Percentiles rank a stretch among this genome's conserved stretches.
Conservation (phyloP, 2,329 filamentous ascomycete genomes). For the Phialemoniopsis sp. region DNA sequence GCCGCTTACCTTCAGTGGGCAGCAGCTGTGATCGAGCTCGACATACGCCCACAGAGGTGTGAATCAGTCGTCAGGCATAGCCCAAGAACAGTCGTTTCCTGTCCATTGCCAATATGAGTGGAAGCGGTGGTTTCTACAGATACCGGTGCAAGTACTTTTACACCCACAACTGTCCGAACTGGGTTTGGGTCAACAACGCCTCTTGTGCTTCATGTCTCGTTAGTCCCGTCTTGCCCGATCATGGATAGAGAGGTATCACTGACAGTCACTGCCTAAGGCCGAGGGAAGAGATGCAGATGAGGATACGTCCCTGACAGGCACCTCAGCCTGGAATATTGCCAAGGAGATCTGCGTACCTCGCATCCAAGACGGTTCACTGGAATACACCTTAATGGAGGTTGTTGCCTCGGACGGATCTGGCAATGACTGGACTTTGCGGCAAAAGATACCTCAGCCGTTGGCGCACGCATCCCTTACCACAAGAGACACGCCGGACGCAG, state of each 20-base stretch:
- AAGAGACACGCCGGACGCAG: too few species aligned
- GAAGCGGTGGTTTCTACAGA: constrained; percentile 40
- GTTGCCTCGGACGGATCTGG: constrained; percentile 29
- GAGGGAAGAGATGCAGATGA: constrained; percentile 42
- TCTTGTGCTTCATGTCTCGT: constrained; percentile 42
- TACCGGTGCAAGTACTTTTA: constrained; percentile 48
- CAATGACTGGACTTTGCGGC: constrained; percentile 31
- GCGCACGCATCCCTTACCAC: too few species aligned
- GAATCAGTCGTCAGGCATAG: too few species aligned
- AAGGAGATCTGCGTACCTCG: constrained; percentile 41
- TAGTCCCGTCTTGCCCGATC: constrained; percentile 11
- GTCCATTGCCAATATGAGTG: constrained; percentile 23
- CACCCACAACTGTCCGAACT: constrained; percentile 41
- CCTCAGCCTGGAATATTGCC: constrained; percentile 21
- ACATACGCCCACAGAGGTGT: too few species aligned
- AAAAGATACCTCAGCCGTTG: constrained; percentile 13
- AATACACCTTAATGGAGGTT: constrained; percentile 44
- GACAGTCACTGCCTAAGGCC: constrained; percentile 26
- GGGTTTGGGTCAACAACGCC: constrained; percentile 43
- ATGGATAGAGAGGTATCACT: too few species aligned
- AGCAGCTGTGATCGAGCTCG: too few species aligned
- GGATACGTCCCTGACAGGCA: constrained; percentile 10
- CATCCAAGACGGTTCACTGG: constrained; percentile 37
- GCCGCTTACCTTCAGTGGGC: too few species aligned
- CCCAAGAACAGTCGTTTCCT: too few species aligned